These are phyloP conservation scores for Debaryomyces maramus DNA, from an alignment of 805 yeast species.

Conservation along the genomic window DNA sequence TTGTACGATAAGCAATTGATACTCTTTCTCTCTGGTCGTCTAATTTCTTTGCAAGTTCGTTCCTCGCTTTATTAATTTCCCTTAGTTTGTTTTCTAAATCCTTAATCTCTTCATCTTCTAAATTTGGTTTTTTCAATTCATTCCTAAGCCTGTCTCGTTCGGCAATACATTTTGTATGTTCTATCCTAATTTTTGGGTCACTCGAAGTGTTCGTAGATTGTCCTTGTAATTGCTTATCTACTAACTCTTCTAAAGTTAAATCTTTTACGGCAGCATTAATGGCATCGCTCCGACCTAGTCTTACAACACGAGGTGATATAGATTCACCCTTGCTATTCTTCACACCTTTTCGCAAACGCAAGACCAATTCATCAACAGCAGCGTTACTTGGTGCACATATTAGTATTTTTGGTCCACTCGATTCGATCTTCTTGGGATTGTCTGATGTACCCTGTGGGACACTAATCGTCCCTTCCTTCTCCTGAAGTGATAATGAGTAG, in stretches of 20 bases:
- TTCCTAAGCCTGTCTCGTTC: constrained; percentile 59
- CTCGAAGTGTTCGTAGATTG: constrained; percentile 35
- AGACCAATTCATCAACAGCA: constrained; percentile 92
- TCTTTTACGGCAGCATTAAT: constrained; percentile 80
- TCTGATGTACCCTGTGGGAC: constrained; percentile 15
- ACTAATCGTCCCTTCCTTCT: constrained; percentile 17
- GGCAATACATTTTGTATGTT: constrained; percentile 50
- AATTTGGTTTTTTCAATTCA: constrained; percentile 25
- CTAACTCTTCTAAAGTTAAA: constrained; percentile 80
- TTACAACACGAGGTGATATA: constrained; percentile 67
- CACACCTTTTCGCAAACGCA: constrained; percentile 78
- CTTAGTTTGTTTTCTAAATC: constrained; percentile 52
- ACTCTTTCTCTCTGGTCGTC: constrained; percentile 79
- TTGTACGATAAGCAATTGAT: constrained; percentile 65
- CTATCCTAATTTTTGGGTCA: constrained; percentile 50
- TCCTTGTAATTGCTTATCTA: constrained; percentile 58
- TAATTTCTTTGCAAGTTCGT: constrained; percentile 67
- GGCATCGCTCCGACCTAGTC: constrained; percentile 89
- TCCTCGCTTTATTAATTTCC: constrained; percentile 58
- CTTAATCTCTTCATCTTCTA: constrained; percentile 43
- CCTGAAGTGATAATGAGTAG: constrained; percentile 51
- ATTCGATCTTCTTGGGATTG: constrained; percentile 3
- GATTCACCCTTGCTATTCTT: constrained; percentile 51
- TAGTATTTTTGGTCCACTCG: constrained; percentile 53
- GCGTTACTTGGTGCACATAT: constrained; percentile 99